Base-by-base conservation (phyloP, 192 early-diverging fungal genomes). In the Podila horticola region DNA sequence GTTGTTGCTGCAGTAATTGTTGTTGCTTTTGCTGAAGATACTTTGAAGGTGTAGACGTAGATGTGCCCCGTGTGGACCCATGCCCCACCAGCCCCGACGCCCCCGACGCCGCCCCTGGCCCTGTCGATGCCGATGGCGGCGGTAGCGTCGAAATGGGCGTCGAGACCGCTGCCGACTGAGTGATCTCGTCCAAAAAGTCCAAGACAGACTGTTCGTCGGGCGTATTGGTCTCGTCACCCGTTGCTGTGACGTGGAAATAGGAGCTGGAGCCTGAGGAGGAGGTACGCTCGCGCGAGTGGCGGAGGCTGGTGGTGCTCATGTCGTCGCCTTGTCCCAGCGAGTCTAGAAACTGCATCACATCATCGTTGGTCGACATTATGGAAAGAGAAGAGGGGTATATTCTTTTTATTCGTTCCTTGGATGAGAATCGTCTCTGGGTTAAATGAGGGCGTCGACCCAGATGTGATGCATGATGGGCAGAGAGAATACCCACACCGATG, bases 341-440 rank as follows among this genome's bases (percentile, higher is more conserved):
- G 51, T 85, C 81, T 12, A 85, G 81, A 62, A 85, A 85, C 63
- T 85, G 84, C 22, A 83, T 64, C 31, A 85, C 84, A 36, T 85
- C 84, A 66, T 85, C 81, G 19, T 67, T 61, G 24, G 68, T 60
- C n/a, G 77, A 69, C 60, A 66, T 63, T 71, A 73, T 73, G 15
- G 41, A 3, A 12, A 8, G 41, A 41, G 5, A 5, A 31, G 34
- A 36, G 3, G 41, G 41, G 41, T 45, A 45, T 45, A 45, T 45
- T 36, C 34, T 4, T 9, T 36, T 36, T 36, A 36, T 36, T 36
- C 34, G 13, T 12, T 45, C 41, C 41, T 45, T 45, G 15, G 41
- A 15, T 45, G 41, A 12, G 41, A 17, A 45, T 45, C 41, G 12
- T 45, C 41, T 45, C 13, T 45, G 41, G 15, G 13, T 17, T 15